These are phyloP conservation scores for Sclerotinia sclerotiorum DNA, from an alignment of 2,329 filamentous ascomycete genomes.

Conservation along the genomic window DNA sequence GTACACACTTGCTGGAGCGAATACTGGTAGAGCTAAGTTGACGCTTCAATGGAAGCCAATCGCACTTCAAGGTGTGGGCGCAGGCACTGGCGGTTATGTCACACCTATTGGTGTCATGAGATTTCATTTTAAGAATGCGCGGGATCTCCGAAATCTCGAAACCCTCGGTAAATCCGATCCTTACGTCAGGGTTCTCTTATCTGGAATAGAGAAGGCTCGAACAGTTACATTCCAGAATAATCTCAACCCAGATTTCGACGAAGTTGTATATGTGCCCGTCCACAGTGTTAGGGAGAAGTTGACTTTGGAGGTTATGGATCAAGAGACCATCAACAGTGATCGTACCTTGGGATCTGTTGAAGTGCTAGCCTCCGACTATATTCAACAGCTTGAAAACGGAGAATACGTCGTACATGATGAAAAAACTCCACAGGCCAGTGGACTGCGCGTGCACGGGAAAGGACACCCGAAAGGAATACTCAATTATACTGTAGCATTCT, in stretches of 20 bases:
- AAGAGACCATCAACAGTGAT: constrained; percentile 89
- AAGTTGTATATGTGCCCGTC: constrained; percentile 90
- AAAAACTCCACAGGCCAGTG: constrained; percentile 65
- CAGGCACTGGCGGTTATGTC: constrained; percentile 82
- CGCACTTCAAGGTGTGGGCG: constrained; percentile 72
- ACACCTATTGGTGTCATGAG: constrained; percentile 95
- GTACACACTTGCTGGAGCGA: constrained; percentile 82
- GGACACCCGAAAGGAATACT: constrained; percentile 76
- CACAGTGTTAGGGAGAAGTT: constrained; percentile 83
- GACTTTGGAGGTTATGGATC: constrained; percentile 92
- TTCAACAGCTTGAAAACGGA: constrained; percentile 73
- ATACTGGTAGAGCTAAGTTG: constrained; percentile 85
- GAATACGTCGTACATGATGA: constrained; percentile 78
- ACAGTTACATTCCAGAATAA: constrained; percentile 97
- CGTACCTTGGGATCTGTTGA: constrained; percentile 82
- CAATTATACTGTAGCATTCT: constrained; percentile 84
- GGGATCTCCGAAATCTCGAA: constrained; percentile 85
- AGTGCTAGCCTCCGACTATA: constrained; percentile 73
- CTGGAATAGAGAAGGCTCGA: constrained; percentile 84
- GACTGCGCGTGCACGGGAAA: constrained; percentile 72
- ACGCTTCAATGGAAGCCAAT: constrained; percentile 95
- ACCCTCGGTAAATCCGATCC: constrained; percentile 96
- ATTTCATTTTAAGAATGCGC: constrained; percentile 83
- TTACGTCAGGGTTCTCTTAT: constrained; percentile 84
- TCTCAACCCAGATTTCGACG: constrained; percentile 91